Base-by-base conservation (phyloP, 495 filamentous ascomycete genomes). In the Penicillium odoratum region DNA sequence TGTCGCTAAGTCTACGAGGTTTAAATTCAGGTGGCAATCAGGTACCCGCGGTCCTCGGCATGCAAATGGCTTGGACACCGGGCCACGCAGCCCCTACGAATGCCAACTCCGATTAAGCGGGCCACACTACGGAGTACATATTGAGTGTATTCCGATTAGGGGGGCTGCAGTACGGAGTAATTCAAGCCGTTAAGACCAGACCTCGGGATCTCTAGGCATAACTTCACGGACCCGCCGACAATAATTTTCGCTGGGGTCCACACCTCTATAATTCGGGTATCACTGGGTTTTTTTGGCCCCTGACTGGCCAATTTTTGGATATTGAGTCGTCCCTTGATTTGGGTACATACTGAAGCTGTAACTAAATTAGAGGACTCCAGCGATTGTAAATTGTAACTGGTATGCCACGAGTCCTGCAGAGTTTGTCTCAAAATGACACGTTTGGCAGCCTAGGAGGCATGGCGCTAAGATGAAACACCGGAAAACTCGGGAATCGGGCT, bases 401-500 rank as follows among this genome's bases (percentile, higher is more conserved):
- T 21, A 21, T 21, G 21, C 38, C 13, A 40, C 15, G 38, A 16
- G 5, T 16, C 38, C 4, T n/a, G 38, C 38, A 15, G 38, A 40
- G 13, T 40, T 16, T 15, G 0, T 5, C 7, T 40, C 3, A 15
- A 40, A 40, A 40, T 15, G 13, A 11, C 38, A 40, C 38, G 38
- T 40, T 40, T 5, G 13, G 13, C 15, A 15, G 33, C 13, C 33
- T 36, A 7, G 25, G 28, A 30, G 26, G 11, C 13, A 48, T 30
- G 46, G 46, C 46, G 46, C 46, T n/a, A 29, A 48, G 11, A 48
- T 48, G 46, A 48, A 48, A 48, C 46, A 30, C 46, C 46, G 46
- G 28, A 30, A 30, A 4, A 9, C 26, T 31, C 46, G 15, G 28
- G 25, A 31, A 18, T n/a, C 4, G 15, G 46, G 46, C 15, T 29